Base-by-base conservation (phyloP, 768 basidiomycete species). In the Leccinum subgranulosum region DNA sequence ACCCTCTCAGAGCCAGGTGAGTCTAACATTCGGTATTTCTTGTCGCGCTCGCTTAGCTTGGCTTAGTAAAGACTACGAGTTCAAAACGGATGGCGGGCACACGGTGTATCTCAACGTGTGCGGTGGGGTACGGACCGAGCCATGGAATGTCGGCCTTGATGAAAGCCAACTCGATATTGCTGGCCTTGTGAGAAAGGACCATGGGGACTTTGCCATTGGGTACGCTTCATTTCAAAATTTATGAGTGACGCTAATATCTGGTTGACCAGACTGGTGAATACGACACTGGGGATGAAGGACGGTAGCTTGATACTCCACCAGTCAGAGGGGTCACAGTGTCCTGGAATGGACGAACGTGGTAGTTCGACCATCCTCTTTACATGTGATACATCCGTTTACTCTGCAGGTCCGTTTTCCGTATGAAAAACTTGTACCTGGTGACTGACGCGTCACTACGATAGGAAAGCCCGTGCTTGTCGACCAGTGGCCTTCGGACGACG, bases 201-300 rank as follows among this genome's bases (percentile, higher is more conserved):
- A 82, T 57, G 82, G 86, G 0, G 85, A 90, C 69, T 85, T 91
- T 70, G 83, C 84, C 7, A 79, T 92, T 34, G 90, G 90, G 90
- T 88, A 62, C 52, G 77, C 57, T 11, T 6, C 6, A 28, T 41
- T 12, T 25, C 28, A 5, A 39, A 1, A 17, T 33, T 9, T 5
- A 4, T 19, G n/a, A 4, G 4, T 4, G n/a, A 6, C 11, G 25
- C 25, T 36, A 49, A 58, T n/a, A 4, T 45, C 25, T 48, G 8
- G 34, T 10, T 25, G 17, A 27, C 17, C 51, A 71, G 70, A 33
- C 51, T 73, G 3, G 71, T 71, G 36, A 93, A 92, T 63, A 85
- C 84, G 14, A 89, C 86, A 0, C 73, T 94, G 50, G 65, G 69
- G 58, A 59, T 88, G 51, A 71, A 79, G 59, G 77, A 80, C 54